phyloP scores from a whole-genome alignment of 2,329 filamentous ascomycete genomes.

The Aspergillus japonicus region DNA sequence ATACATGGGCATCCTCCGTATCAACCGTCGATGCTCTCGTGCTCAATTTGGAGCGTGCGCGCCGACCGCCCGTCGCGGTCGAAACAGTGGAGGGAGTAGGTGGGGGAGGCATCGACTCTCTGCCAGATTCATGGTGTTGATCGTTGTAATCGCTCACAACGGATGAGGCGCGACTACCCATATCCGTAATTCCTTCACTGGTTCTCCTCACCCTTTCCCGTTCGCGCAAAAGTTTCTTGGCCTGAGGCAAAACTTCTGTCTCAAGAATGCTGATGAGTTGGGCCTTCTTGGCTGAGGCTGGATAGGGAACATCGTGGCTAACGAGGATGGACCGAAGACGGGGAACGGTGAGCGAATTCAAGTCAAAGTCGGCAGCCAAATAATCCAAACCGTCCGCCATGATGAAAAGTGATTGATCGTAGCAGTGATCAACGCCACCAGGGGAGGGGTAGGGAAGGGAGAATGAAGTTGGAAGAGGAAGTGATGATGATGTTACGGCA shows the following conservation, averaged over 20 bases:
- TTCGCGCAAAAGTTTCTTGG: slow-evolving; percentile 71
- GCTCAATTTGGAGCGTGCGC: slow-evolving; percentile 51
- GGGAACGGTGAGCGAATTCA: slow-evolving; percentile 78
- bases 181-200: slow-evolving; percentile 75
- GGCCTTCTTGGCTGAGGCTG: slow-evolving; percentile 85
- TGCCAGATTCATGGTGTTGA: slow-evolving; percentile 56
- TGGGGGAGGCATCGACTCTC: slow-evolving; percentile 48
- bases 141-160: slow-evolving; percentile 60
- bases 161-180: slow-evolving; percentile 65
- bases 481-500: not conserved
- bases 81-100: slow-evolving; percentile 50
- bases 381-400: slow-evolving; percentile 70
- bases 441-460: not conserved
- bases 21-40: slow-evolving; percentile 47
- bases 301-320: slow-evolving; percentile 80
- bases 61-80: slow-evolving; percentile 56
- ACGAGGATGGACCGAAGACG: slow-evolving; percentile 88
- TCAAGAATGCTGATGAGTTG: slow-evolving; percentile 84
- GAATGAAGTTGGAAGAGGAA: not conserved
- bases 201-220: slow-evolving; percentile 79
- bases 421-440: slow-evolving; percentile 5
- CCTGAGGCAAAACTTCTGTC: slow-evolving; percentile 73
- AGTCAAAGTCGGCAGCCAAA: slow-evolving; percentile 82
- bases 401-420: slow-evolving; percentile 12
- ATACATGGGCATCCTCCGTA: slow-evolving; percentile 30